Evolutionary conservation across 2,329 filamentous ascomycete genomes (phyloP).

Genomic region (Fonsecaea pedrosoi): DNA sequence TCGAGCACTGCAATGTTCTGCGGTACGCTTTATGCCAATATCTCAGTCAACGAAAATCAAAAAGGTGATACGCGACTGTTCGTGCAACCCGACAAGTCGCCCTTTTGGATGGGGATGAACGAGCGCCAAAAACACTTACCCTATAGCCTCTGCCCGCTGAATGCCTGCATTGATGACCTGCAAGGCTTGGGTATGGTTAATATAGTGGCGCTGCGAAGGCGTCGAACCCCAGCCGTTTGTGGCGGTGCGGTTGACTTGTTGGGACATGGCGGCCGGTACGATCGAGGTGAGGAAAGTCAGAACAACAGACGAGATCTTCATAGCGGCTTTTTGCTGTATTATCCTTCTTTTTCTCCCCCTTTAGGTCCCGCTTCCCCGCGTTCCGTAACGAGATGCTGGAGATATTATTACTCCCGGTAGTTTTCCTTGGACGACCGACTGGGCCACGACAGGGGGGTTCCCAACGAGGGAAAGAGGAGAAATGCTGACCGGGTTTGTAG

Average conservation of each 20-base stretch:
- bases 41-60: not conserved
- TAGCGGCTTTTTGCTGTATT: not conserved
- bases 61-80: too few species aligned
- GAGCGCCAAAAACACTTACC: constrained; percentile 4
- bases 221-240: constrained; percentile 28
- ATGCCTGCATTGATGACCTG: constrained; percentile 27
- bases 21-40: constrained; percentile 15
- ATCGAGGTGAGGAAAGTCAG: not conserved
- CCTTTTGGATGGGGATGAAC: not conserved
- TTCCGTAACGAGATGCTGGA: not conserved
- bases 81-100: too few species aligned
- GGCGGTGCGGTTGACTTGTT: constrained; percentile 16
- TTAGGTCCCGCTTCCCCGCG: not conserved
- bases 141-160: constrained; percentile 14
- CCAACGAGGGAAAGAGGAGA: not conserved
- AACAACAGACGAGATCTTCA: not conserved
- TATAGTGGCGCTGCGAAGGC: constrained; percentile 26
- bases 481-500: not conserved
- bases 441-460: not conserved
- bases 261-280: constrained; percentile 9
- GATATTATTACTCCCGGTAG: not conserved
- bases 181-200: constrained; percentile 31
- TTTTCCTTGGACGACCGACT: not conserved
- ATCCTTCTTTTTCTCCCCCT: not conserved
- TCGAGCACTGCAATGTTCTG: constrained; percentile 36